A percentile compares a stretch with the other conserved stretches of the same genome.
Evolutionary conservation across 495 filamentous ascomycete species (phyloP).

Genomic region (Hyaloscypha hepaticicola): DNA sequence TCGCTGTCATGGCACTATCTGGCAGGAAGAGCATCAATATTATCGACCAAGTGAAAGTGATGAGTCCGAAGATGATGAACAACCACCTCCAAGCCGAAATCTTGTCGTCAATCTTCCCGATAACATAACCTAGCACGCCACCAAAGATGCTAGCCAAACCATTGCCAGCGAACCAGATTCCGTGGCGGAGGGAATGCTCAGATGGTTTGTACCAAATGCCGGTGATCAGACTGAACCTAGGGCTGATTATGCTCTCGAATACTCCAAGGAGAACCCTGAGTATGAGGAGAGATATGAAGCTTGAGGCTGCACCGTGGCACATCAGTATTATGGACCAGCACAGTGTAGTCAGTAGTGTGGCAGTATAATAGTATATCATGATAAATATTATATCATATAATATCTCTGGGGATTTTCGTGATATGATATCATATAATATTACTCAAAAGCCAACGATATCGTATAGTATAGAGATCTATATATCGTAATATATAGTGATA

Average conservation of each 20-base stretch:
- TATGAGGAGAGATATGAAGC: constrained; percentile 47
- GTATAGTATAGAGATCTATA: no score
- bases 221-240: constrained; percentile 59
- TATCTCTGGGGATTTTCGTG: no score
- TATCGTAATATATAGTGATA: no score
- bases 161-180: constrained; percentile 43
- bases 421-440: no score
- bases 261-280: constrained; percentile 63
- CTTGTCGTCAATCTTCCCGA: constrained; percentile 9
- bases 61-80: constrained; percentile 38
- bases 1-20: constrained; percentile 33
- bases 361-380: no score
- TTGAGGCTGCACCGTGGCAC: constrained; percentile 49
- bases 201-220: constrained; percentile 57
- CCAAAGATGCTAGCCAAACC: constrained; percentile 46
- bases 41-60: constrained; percentile 35
- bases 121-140: constrained; percentile 40
- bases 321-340: constrained; percentile 45
- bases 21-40: constrained; percentile 36
- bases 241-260: constrained; percentile 60
- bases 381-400: no score
- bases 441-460: no score
- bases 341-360: no score
- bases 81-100: constrained; percentile 25
- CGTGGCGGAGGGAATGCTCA: constrained; percentile 22